Conservation (phyloP, 495 filamentous ascomycete species). For the Mytilinidion resinicola region DNA sequence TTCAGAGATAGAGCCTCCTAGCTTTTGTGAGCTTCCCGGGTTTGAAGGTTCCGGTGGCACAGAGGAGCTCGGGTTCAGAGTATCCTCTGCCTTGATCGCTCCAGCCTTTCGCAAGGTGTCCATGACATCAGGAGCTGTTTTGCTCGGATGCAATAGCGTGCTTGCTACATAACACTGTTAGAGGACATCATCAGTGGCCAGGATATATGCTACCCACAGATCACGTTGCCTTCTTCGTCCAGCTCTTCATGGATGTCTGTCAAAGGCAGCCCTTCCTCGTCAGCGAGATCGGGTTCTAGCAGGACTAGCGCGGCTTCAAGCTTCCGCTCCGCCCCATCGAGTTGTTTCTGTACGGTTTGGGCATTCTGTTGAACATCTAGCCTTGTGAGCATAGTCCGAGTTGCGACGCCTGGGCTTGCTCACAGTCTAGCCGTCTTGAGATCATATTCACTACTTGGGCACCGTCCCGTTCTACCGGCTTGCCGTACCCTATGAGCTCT, state of each 20-base stretch:
- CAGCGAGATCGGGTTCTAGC: constrained; percentile 37
- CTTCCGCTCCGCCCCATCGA: constrained; percentile 62
- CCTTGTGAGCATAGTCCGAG: background rate
- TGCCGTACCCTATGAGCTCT: constrained; percentile 55
- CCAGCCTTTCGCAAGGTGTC: constrained; percentile 67
- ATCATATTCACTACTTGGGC: constrained; percentile 63
- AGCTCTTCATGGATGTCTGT: constrained; percentile 87
- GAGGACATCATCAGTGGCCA: background rate
- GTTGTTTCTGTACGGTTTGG: constrained; percentile 57
- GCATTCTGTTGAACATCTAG: constrained; percentile 72
- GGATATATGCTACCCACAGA: constrained; percentile 44
- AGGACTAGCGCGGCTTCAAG: constrained; percentile 45
- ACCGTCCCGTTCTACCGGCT: constrained; percentile 41
- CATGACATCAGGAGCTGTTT: constrained; percentile 54
- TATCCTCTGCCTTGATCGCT: constrained; percentile 44
- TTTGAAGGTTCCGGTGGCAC: background rate
- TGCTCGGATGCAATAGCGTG: constrained; percentile 51
- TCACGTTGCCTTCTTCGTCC: constrained; percentile 83
- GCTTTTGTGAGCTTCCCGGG: background rate
- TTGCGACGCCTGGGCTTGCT: background rate
- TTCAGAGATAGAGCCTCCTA: background rate
- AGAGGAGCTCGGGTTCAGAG: background rate
- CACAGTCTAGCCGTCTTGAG: constrained; percentile 66
- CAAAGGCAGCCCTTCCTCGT: constrained; percentile 65
- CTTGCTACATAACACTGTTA: constrained; percentile 25